A percentile compares a stretch with the other conserved stretches of the same genome.
phyloP scores from a whole-genome alignment of 371 early-diverging fungal genomes.

The Rhizopus arrhizus region DNA sequence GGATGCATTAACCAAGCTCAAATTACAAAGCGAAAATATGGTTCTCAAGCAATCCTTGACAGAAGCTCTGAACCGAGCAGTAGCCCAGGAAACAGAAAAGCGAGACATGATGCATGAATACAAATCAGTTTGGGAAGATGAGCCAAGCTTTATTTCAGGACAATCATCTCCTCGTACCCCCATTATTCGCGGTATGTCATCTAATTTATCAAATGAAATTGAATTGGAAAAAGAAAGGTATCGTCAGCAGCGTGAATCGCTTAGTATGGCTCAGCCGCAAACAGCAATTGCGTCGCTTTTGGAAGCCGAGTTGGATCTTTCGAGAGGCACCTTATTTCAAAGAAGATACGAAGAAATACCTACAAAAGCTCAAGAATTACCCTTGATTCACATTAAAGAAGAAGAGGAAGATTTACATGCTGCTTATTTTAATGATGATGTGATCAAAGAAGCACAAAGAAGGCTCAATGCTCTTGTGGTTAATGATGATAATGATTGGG shows the following conservation, averaged over 20 bases:
- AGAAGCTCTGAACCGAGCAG: constrained; percentile 14
- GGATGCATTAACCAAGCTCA: constrained; percentile 18
- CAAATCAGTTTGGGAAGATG: constrained; percentile 22
- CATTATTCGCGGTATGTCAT: constrained; percentile 6
- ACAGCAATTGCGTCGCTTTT: constrained; percentile 26
- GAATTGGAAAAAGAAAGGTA: constrained; percentile 29
- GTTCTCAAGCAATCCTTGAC: constrained; percentile 21
- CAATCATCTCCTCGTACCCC: constrained; percentile 33
- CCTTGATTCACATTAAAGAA: neutral
- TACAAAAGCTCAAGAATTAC: too few species aligned
- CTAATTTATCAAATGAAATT: constrained; percentile 25
- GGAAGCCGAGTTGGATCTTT: constrained; percentile 36
- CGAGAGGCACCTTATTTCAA: constrained; percentile 24
- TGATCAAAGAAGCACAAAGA: constrained; percentile 22
- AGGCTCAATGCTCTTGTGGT: constrained; percentile 8
- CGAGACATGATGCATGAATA: neutral
- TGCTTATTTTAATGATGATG: constrained; percentile 20
- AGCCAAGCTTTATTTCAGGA: constrained; percentile 24
- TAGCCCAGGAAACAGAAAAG: constrained; percentile 13
- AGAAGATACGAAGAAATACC: constrained; percentile 3
- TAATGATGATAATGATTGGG: too few species aligned
- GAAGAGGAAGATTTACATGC: neutral
- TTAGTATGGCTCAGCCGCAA: constrained; percentile 21
- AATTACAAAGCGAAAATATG: constrained; percentile 29
- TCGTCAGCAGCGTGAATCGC: constrained; percentile 24